These are phyloP conservation scores for Aspergillus floridensis DNA, from an alignment of 2,329 filamentous ascomycete genomes.

Conservation along the genomic window DNA sequence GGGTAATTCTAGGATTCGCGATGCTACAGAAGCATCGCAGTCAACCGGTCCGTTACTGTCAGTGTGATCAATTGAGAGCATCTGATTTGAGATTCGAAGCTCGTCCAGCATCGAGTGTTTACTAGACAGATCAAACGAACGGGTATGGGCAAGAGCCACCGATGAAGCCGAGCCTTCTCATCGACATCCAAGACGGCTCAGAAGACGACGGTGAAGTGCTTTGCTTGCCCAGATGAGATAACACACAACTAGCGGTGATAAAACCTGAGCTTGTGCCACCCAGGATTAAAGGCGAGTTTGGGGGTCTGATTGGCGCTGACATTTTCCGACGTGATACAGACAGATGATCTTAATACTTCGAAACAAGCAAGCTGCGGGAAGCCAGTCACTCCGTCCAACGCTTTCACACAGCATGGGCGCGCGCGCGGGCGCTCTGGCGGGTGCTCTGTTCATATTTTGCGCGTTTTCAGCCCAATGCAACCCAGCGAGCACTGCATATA, in stretches of 20 bases:
- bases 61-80: neutral
- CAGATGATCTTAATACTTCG: neutral
- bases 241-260: neutral
- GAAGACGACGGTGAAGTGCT: neutral
- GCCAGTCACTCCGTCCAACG: neutral
- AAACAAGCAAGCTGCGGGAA: neutral
- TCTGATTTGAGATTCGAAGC: neutral
- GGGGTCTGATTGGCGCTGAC: neutral
- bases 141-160: neutral
- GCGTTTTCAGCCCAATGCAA: slow-evolving; percentile 7
- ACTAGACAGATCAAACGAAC: neutral
- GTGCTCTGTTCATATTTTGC: neutral
- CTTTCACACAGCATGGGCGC: neutral
- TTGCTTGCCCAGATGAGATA: neutral
- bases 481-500: slow-evolving; percentile 5
- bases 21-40: neutral
- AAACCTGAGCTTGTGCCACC: neutral
- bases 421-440: too few species aligned
- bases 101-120: neutral
- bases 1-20: neutral
- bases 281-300: neutral
- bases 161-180: neutral
- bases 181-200: neutral
- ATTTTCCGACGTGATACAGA: neutral
- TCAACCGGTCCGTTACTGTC: neutral